Percentiles rank a stretch among this genome's conserved stretches.
phyloP scores from a whole-genome alignment of 164 flowering plant genomes.

The Vitis amurensis region DNA sequence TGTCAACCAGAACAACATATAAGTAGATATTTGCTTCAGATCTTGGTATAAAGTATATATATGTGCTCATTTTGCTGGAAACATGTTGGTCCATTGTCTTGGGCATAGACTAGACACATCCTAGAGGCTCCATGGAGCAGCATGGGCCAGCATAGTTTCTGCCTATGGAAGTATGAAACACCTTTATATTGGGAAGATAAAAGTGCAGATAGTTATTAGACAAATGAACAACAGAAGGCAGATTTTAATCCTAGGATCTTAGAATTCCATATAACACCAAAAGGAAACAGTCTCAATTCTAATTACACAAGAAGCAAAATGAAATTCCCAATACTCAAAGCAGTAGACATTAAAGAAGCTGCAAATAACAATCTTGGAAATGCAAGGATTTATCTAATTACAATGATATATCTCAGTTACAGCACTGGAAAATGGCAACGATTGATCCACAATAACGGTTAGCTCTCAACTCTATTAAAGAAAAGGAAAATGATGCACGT shows the following conservation, averaged over 20 bases:
- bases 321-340: slow-evolving; percentile 15
- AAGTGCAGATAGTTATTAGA: too few species aligned
- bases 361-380: slow-evolving; percentile 17
- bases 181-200: too few species aligned
- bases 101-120: neutral
- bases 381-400: slow-evolving; percentile 22
- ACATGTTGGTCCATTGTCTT: neutral
- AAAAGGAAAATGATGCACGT: slow-evolving; percentile 8
- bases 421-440: slow-evolving; percentile 17
- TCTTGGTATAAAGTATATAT: neutral
- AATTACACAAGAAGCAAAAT: neutral
- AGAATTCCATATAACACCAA: neutral
- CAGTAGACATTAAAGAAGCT: slow-evolving; percentile 12
- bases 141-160: too few species aligned
- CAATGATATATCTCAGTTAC: slow-evolving; percentile 21
- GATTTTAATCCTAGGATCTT: neutral
- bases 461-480: slow-evolving; percentile 17
- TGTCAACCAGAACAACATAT: neutral
- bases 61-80: slow-evolving; percentile 3
- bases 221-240: neutral
- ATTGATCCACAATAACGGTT: slow-evolving; percentile 16
- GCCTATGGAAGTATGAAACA: too few species aligned
- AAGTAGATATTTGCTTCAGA: neutral
- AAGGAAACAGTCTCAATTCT: neutral
- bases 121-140: neutral